Percentiles rank a stretch among this genome's conserved stretches.
Conservation (phyloP, 306 rosid genomes). For the Sindora glabra region DNA sequence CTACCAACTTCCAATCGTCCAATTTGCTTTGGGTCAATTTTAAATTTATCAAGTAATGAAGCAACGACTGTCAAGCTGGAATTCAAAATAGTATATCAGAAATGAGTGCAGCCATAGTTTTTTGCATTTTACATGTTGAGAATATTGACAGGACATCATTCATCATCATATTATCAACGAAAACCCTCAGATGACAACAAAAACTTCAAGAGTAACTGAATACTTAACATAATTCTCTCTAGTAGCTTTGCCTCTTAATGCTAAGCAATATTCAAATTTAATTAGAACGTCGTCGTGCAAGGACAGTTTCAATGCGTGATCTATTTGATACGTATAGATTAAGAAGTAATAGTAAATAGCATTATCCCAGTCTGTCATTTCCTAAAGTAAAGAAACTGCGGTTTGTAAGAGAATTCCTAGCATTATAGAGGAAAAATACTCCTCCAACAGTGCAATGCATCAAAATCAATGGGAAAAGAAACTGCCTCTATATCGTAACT, state of each 20-base stretch:
- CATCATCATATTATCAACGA: not conserved
- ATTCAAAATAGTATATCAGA: not conserved
- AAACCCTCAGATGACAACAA: not conserved
- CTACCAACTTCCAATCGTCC: conserved; percentile 92
- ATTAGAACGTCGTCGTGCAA: not conserved
- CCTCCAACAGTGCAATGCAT: not conserved
- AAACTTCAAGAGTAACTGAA: not conserved
- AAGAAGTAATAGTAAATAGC: not conserved
- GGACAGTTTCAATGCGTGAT: not conserved
- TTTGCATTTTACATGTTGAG: not conserved
- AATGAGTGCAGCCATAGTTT: not conserved
- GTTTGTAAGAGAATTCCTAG: not conserved
- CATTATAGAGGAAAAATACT: not conserved
- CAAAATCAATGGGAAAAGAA: not conserved
- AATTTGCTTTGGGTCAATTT: conserved; percentile 66
- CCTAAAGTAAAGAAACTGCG: not conserved
- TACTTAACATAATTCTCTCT: not conserved
- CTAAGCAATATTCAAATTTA: not conserved
- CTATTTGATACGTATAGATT: not conserved
- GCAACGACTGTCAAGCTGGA: conserved; percentile 68
- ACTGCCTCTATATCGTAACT: not conserved
- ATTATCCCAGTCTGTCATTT: not conserved
- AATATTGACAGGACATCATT: not conserved
- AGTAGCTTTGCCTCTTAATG: not conserved
- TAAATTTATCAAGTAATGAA: conserved; percentile 59